phyloP scores from a whole-genome alignment of 2,329 filamentous ascomycete genomes.

The Corniculantispora saksenae region DNA sequence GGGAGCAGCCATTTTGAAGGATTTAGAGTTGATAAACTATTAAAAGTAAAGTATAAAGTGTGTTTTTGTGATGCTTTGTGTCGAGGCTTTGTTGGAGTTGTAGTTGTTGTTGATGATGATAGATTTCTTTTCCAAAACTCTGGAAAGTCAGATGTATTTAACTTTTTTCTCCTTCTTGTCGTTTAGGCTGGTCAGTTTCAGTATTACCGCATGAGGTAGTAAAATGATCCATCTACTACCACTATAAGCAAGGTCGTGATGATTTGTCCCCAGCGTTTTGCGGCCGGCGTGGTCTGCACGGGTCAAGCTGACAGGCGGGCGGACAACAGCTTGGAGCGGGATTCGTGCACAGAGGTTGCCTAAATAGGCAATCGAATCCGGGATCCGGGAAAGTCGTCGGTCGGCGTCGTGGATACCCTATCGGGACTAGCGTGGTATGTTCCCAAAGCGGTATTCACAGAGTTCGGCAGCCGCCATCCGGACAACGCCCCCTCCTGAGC shows the following conservation, averaged over 20 bases:
- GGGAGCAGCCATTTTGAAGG: slow-evolving; percentile 17
- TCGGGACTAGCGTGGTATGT: not conserved
- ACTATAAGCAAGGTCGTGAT: slow-evolving; percentile 16
- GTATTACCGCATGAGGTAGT: slow-evolving; percentile 7
- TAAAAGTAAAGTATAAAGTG: not conserved
- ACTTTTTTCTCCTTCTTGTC: not conserved
- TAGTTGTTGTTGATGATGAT: not conserved
- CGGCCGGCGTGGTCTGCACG: slow-evolving; percentile 3
- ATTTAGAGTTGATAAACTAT: not conserved
- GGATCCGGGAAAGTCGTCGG: slow-evolving; percentile 6
- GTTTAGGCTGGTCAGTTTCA: not conserved
- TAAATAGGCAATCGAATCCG: slow-evolving; percentile 14
- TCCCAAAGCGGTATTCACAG: not conserved
- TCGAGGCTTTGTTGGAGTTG: not conserved
- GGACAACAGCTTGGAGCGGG: not conserved
- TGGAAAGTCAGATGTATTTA: slow-evolving; percentile 17
- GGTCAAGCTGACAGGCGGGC: slow-evolving; percentile 12
- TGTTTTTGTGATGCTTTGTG: not conserved
- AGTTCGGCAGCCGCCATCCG: slow-evolving; percentile 13
- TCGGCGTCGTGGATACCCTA: slow-evolving; percentile 2
- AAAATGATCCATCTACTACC: slow-evolving; percentile 14
- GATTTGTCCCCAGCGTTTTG: slow-evolving; percentile 14
- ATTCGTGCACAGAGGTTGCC: slow-evolving; percentile 11
- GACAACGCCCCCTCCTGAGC: slow-evolving; percentile 4
- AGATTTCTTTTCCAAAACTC: not conserved